Base-by-base conservation (phyloP, 257 asterid species). In the Cordia subcordata region DNA sequence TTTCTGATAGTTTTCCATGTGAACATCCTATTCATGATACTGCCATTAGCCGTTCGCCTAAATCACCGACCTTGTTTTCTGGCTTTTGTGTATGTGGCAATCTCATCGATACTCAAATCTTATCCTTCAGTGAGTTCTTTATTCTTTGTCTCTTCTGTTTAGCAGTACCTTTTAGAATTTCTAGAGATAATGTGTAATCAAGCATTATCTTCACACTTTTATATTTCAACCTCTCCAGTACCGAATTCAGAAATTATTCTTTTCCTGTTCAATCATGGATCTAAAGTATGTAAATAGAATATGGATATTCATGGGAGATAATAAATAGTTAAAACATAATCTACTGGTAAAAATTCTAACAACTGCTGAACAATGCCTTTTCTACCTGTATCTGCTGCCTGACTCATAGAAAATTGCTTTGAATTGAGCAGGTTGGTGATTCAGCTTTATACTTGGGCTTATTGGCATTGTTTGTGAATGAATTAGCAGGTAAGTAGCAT, bases 1-100 rank as follows among this genome's bases (percentile, higher is more conserved):
- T 93, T 93, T 78, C 79, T 93, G 72, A 86, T 89, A 74, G 95
- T 90, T 68, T 93, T 90, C 69, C 96, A 93, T 69, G 90, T 82
- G 71, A 93, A 89, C 80, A 83, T 89, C 72, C 61, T 93, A 8
- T 86, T 93, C 85, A 79, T 93, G 99, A 70, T 89, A 67, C 68
- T 86, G 77, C 99, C 99, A 37, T 77, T 93, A 64, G 96, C 97
- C 39, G 83, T 89, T 73, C 83, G 97, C 68, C 79, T 93, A 66
- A 75, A 81, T 32, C 93, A 93, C 66, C 80, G 99, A 62, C 99
- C 99, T 46, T 81, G 95, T 72, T 92, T 92, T 75, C 64, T 93
- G 83, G 99, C 85, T 68, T 89, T 89, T 64, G 85, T 85, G 53
- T 86, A 93, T 82, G 62, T 93, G 82, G 84, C 94, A 62, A 79